Conservation (phyloP, 306 rosid species). For the barrel medic (Medicago truncatula) region DNA sequence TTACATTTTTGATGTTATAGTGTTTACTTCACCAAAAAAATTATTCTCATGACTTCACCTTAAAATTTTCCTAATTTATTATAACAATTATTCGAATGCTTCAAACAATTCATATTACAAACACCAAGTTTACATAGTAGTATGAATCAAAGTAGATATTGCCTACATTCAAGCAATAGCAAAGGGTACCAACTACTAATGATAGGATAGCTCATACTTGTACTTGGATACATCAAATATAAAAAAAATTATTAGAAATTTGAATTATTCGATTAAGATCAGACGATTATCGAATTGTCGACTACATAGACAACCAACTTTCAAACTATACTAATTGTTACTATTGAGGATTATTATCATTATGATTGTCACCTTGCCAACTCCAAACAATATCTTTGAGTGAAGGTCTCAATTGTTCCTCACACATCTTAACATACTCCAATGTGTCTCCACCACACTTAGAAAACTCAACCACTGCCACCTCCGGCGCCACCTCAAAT, state of each 20-base stretch:
- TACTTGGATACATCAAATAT: not conserved
- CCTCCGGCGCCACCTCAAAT: slow-evolving; percentile 77
- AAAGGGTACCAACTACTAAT: not conserved
- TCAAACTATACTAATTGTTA: not conserved
- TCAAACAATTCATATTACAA: not conserved
- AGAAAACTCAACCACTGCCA: slow-evolving; percentile 69
- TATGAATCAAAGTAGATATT: not conserved
- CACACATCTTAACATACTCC: slow-evolving; percentile 73
- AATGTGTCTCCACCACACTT: slow-evolving; percentile 72
- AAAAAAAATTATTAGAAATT: not conserved
- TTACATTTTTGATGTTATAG: too few species aligned
- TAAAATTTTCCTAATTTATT: too few species aligned
- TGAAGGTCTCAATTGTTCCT: slow-evolving; percentile 77
- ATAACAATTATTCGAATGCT: too few species aligned
- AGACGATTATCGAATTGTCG: not conserved
- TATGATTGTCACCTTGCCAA: slow-evolving; percentile 74
- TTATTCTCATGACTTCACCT: too few species aligned
- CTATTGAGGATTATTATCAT: not conserved
- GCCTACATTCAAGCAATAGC: not conserved
- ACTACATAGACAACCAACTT: not conserved
- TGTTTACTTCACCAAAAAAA: too few species aligned
- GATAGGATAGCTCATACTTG: not conserved
- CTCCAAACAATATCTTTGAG: slow-evolving; percentile 87
- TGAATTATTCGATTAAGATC: not conserved
- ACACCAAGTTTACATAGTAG: too few species aligned